Percentiles rank a stretch among this genome's conserved stretches.
Evolutionary conservation across 2,329 filamentous ascomycete species (phyloP).

Genomic region (Fusarium incarnatum): DNA sequence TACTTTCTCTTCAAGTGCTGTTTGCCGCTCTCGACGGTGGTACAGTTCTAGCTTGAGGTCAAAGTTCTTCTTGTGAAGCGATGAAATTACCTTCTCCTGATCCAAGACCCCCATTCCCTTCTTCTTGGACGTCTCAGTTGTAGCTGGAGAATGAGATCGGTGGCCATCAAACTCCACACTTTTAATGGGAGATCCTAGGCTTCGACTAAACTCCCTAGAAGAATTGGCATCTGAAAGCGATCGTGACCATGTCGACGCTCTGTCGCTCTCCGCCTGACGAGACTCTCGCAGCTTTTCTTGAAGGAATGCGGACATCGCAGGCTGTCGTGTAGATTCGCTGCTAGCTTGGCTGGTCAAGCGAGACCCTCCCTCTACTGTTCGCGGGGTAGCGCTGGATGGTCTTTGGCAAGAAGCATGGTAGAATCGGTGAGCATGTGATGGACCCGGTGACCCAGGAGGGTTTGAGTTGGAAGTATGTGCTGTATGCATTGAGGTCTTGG

Average conservation of each 20-base stretch:
- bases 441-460: constrained; percentile 52
- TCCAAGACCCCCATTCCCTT: constrained; percentile 73
- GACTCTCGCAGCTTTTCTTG: constrained; percentile 67
- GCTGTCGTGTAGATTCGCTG: constrained; percentile 55
- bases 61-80: constrained; percentile 80
- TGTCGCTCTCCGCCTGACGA: constrained; percentile 62
- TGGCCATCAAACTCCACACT: constrained; percentile 50
- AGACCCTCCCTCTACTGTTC: constrained; percentile 55
- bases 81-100: constrained; percentile 76
- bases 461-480: constrained; percentile 58
- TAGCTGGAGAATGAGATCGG: constrained; percentile 58
- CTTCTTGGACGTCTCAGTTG: constrained; percentile 57
- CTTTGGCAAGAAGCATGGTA: constrained; percentile 55
- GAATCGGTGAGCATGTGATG: constrained; percentile 53
- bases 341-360: constrained; percentile 57
- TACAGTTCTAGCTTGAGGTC: constrained; percentile 80
- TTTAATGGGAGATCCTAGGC: constrained; percentile 56
- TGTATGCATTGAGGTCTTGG: constrained; percentile 56
- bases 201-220: constrained; percentile 54
- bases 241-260: constrained; percentile 50
- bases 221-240: constrained; percentile 54
- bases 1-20: constrained; percentile 67
- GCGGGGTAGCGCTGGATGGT: constrained; percentile 48
- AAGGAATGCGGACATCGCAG: constrained; percentile 62
- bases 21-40: constrained; percentile 74